Evolutionary conservation across 306 rosid species (phyloP).

Genomic region (Vigna mungo): DNA sequence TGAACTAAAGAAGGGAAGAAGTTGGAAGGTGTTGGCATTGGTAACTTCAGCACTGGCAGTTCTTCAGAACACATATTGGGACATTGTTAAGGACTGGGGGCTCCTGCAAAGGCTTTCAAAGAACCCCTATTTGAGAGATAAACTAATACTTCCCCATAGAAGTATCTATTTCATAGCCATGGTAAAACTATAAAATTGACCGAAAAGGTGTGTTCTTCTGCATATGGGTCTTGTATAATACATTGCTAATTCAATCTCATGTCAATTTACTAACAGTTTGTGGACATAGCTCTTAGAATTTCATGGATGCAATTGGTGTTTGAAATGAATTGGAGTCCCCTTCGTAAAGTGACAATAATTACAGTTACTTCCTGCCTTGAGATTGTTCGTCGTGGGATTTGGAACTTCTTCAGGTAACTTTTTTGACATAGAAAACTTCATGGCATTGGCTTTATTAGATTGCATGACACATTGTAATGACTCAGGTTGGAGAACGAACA

Average conservation of each 20-base stretch:
- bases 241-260: slow-evolving; percentile 6
- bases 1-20: slow-evolving; percentile 57
- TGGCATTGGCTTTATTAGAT: not conserved
- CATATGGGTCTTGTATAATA: slow-evolving; percentile 18
- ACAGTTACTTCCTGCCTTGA: slow-evolving; percentile 61
- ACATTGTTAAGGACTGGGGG: slow-evolving; percentile 69
- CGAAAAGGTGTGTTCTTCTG: not conserved
- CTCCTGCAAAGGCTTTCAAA: slow-evolving; percentile 63
- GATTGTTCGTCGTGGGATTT: slow-evolving; percentile 76
- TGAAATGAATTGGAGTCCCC: slow-evolving; percentile 54
- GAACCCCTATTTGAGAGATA: slow-evolving; percentile 66
- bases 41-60: slow-evolving; percentile 61
- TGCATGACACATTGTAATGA: slow-evolving; percentile 7
- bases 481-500: slow-evolving; percentile 78
- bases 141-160: slow-evolving; percentile 61
- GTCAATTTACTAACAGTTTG: slow-evolving; percentile 50
- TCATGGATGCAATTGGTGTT: slow-evolving; percentile 72
- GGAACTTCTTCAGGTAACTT: slow-evolving; percentile 80
- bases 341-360: slow-evolving; percentile 54
- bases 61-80: slow-evolving; percentile 60
- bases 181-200: slow-evolving; percentile 50
- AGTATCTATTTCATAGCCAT: slow-evolving; percentile 63
- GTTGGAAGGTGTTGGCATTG: slow-evolving; percentile 67
- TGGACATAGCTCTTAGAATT: slow-evolving; percentile 60
- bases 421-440: not conserved